phyloP scores from a whole-genome alignment of 192 early-diverging fungal genomes.

The Coemansia sp. region DNA sequence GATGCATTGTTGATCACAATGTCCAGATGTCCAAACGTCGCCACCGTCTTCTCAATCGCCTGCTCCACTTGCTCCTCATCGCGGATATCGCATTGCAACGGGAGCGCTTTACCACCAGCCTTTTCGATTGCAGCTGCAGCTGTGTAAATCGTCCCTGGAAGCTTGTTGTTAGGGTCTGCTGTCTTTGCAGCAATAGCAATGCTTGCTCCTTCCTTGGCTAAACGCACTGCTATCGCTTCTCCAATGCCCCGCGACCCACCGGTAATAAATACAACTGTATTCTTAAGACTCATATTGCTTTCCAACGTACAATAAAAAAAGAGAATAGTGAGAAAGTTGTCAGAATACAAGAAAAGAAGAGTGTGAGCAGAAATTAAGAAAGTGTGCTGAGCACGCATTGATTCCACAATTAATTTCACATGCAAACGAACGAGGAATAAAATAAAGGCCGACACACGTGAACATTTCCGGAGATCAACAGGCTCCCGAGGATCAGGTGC shows the following conservation, averaged over 20 bases:
- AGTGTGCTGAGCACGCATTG: too few species aligned
- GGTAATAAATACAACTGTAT: slow-evolving; percentile 58
- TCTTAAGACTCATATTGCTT: slow-evolving; percentile 52
- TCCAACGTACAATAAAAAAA: not conserved
- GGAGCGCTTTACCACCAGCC: slow-evolving; percentile 74
- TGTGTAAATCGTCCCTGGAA: slow-evolving; percentile 83
- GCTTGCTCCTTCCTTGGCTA: slow-evolving; percentile 67
- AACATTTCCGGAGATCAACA: too few species aligned
- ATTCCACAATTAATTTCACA: too few species aligned
- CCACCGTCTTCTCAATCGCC: slow-evolving; percentile 67
- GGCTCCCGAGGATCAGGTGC: too few species aligned
- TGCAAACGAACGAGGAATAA: too few species aligned
- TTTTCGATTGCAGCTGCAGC: slow-evolving; percentile 73
- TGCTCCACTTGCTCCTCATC: slow-evolving; percentile 69
- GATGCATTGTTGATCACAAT: slow-evolving; percentile 82
- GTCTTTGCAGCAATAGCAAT: slow-evolving; percentile 79
- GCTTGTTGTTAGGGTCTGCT: slow-evolving; percentile 66
- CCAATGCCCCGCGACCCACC: slow-evolving; percentile 77
- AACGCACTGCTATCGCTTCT: slow-evolving; percentile 69
- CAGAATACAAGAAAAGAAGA: too few species aligned
- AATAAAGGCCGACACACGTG: too few species aligned
- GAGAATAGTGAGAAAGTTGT: too few species aligned
- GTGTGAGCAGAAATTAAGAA: too few species aligned
- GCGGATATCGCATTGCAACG: slow-evolving; percentile 83
- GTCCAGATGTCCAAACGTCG: slow-evolving; percentile 76